Evolutionary conservation across 179 eudicot species (phyloP).

Genomic region (Spergularia azorica): DNA sequence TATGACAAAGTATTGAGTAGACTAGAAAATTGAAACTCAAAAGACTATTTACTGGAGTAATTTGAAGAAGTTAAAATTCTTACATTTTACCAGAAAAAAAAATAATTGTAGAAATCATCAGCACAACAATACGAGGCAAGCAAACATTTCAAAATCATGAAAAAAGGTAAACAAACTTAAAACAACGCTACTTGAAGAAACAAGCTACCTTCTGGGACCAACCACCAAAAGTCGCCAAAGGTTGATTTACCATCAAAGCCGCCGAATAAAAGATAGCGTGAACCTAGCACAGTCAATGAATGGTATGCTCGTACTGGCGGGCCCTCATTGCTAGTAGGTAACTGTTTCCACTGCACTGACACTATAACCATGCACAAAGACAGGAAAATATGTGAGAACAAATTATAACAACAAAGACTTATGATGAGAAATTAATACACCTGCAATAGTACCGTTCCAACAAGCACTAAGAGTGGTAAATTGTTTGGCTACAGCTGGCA

Average conservation of each 20-base stretch:
- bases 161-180: neutral
- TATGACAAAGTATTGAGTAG: slow-evolving; percentile 9
- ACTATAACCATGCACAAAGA: slow-evolving; percentile 38
- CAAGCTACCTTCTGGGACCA: slow-evolving; percentile 91
- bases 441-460: too few species aligned
- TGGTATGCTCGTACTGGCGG: slow-evolving; percentile 96
- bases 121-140: neutral
- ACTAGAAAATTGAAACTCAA: neutral
- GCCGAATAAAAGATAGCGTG: slow-evolving; percentile 81
- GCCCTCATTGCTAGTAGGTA: slow-evolving; percentile 71
- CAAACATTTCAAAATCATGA: neutral
- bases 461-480: too few species aligned
- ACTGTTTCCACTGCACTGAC: slow-evolving; percentile 89
- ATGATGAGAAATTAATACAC: neutral
- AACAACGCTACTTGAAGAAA: slow-evolving; percentile 8
- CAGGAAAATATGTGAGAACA: neutral
- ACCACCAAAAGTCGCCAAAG: slow-evolving; percentile 97
- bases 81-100: neutral
- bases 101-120: neutral
- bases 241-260: slow-evolving; percentile 98
- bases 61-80: neutral
- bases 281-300: slow-evolving; percentile 70
- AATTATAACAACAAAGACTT: neutral
- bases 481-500: too few species aligned
- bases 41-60: neutral